These are phyloP conservation scores for Clonostachys rosea DNA, from an alignment of 2,329 filamentous ascomycete genomes.

Conservation along the genomic window DNA sequence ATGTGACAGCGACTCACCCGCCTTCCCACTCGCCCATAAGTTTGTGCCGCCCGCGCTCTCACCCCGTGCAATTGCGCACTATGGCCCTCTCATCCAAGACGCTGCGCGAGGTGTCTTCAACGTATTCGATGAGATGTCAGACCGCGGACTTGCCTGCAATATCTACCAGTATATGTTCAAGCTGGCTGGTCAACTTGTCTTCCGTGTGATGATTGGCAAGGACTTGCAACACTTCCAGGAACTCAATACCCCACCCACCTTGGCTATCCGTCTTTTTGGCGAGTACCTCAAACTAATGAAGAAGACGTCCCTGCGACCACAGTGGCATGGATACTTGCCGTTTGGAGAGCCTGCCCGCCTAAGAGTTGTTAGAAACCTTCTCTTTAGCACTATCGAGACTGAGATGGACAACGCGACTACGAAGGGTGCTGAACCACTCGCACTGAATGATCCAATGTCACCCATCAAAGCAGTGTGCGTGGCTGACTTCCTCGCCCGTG, in stretches of 20 bases:
- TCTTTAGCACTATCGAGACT: conserved; percentile 28
- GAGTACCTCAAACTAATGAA: conserved; percentile 52
- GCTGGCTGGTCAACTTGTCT: conserved; percentile 38
- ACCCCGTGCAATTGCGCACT: conserved; percentile 57
- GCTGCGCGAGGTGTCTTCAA: conserved; percentile 44
- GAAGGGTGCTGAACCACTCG: not conserved
- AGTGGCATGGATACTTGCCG: conserved; percentile 51
- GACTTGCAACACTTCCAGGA: conserved; percentile 38
- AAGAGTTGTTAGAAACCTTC: conserved; percentile 11
- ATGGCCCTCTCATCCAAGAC: conserved; percentile 53
- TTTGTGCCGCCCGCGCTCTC: conserved; percentile 55
- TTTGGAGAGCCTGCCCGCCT: conserved; percentile 51
- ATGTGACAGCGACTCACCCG: conserved; percentile 43
- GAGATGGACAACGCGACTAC: conserved; percentile 25
- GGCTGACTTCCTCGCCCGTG: conserved; percentile 47
- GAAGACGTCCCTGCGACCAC: conserved; percentile 41
- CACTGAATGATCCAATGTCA: not conserved
- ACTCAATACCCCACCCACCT: conserved; percentile 40
- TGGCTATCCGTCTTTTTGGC: conserved; percentile 45
- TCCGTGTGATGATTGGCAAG: conserved; percentile 35
- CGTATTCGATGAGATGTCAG: conserved; percentile 46
- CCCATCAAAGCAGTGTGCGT: conserved; percentile 6
- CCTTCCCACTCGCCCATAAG: conserved; percentile 51
- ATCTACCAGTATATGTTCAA: conserved; percentile 46
- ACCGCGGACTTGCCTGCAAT: conserved; percentile 36